Base-by-base conservation (phyloP, 1,139 yeast species). In the Blastobotrys proliferans region DNA sequence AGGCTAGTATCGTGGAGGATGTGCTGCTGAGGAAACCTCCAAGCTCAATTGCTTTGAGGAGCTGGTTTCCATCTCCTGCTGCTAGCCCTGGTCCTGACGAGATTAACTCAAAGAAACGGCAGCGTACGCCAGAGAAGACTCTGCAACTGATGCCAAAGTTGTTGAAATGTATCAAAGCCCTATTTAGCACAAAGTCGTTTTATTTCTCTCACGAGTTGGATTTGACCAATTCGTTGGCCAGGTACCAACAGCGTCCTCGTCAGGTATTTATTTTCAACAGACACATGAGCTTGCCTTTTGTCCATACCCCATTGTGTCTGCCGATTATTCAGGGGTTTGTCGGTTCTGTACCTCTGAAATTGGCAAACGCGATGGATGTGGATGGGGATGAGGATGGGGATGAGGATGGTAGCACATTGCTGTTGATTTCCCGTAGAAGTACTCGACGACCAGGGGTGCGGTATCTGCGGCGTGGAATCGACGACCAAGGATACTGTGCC, bases 401-500 rank as follows among this genome's bases (percentile, higher is more conserved):
- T 1, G 31, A 42, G 30, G 16, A 31, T 1, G 20, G 3, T 10
- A 27, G 4, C n/a, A 35, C 8, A 34, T 29, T 66, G 5, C 45
- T 62, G 6, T 33, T 68, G 4, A 45, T 69, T 1, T 69, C 74
- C 0, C 56, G 64, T 28, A 51, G 73, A 47, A 67, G 70, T 40
- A 58, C 57, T 6, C 56, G 57, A 22, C 53, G 76, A n/a, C 68
- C 73, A 6, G 77, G 77, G 3, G 66, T 72, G 3, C 51, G 77
- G 19, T 72, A 72, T 49, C 58, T 70, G 51, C 63, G 74, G 43
- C 54, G 76, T 36, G 76, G 76, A 2, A 59, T 69, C 13, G 74
- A 71, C 52, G 68, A 62, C 41, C 55, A 58, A 11, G 70, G 72
- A 1, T 52, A 68, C 39, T 74, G 72, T 39, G 76, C 77, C 11